Evolutionary conservation across 2,329 filamentous ascomycete species (phyloP), one percentile per base, ranked within the genome.

Genomic region (Sclerotinia trifoliorum): DNA sequence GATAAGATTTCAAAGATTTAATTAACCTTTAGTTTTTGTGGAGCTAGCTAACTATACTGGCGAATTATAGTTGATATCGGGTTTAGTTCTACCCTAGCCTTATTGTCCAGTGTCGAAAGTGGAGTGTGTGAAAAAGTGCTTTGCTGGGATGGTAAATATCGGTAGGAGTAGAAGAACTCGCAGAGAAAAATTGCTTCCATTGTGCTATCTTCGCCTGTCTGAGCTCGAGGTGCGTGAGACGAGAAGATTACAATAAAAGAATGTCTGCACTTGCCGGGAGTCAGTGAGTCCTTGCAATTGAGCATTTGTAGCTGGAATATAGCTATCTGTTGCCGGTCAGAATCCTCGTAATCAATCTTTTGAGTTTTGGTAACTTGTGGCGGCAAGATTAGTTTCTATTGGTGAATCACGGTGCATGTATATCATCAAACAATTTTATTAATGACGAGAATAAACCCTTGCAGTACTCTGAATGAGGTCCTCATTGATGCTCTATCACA

Each of bases 1-100:
- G 60, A 62, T 62, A 62, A 62, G 60, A 51, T 62, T 51, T 24
- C 26, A 32, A 15, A 48, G 7, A 39, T 21, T 21, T n/a, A n/a
- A 10, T 24, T 29, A 60, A 5, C 7, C 5, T n/a, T 32, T 32
- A 4, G 32, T 19, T 51, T 24, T 24, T 35, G 15, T 51, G 58
- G 58, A 24, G 44, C 7, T 26, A 3, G 13, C 1, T 21, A 10
- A 35, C 35, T 42, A 13, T 0, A 2, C n/a, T 35, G 24, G n/a
- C 55, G 15, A 26, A 24, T 35, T 13, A 51, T 26, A 5, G 3
- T 21, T 35, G 21, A 56, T 21, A 39, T 62, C 58, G 15, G 46
- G 11, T 51, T 62, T 51, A 62, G 39, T 42, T 42, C 13, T 42
- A 42, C 15, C 39, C 13, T 42, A 15, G 15, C 39, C 10, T 39